Evolutionary conservation across 1,139 yeast genomes (phyloP).

Genomic region (Debaryomyces fabryi): DNA sequence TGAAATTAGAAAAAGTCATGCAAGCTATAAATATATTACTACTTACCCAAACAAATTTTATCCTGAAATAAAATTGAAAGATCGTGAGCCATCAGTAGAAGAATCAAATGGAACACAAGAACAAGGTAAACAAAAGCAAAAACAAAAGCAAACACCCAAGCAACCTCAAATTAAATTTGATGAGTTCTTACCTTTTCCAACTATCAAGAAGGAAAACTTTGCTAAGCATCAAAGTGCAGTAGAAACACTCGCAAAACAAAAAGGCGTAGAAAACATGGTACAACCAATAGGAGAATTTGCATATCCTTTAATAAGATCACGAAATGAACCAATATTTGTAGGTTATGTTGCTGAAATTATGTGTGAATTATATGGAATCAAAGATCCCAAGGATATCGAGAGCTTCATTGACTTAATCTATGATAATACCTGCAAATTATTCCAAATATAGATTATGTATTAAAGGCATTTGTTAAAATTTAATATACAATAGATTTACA

Average conservation of each 20-base stretch:
- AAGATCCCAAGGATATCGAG: slow-evolving; percentile 49
- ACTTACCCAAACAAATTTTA: slow-evolving; percentile 58
- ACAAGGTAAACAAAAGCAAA: slow-evolving; percentile 1
- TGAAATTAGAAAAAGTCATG: slow-evolving; percentile 83
- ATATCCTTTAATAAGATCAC: slow-evolving; percentile 68
- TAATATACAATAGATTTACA: slow-evolving; percentile 8
- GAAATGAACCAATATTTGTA: slow-evolving; percentile 90
- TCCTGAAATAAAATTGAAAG: slow-evolving; percentile 37
- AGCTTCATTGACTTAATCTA: slow-evolving; percentile 64
- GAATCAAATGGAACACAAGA: slow-evolving; percentile 3
- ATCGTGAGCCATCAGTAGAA: slow-evolving; percentile 14
- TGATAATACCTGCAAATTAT: slow-evolving; percentile 62
- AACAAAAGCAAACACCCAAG: slow-evolving; percentile 7
- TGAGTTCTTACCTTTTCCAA: slow-evolving; percentile 60
- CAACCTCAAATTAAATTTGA: slow-evolving; percentile 34
- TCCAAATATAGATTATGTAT: slow-evolving; percentile 30
- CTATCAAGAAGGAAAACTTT: slow-evolving; percentile 66
- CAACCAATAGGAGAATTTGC: slow-evolving; percentile 36
- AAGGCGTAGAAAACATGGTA: slow-evolving; percentile 11
- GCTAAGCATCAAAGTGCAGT: slow-evolving; percentile 34
- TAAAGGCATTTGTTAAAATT: not conserved
- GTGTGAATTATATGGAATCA: slow-evolving; percentile 50
- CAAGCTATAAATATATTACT: slow-evolving; percentile 60
- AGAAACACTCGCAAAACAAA: slow-evolving; percentile 15
- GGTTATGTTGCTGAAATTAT: slow-evolving; percentile 81